A percentile compares a stretch with the other conserved stretches of the same genome.
Conservation (phyloP, 1,284 basidiomycete species). For the Sporisorium graminicola region DNA sequence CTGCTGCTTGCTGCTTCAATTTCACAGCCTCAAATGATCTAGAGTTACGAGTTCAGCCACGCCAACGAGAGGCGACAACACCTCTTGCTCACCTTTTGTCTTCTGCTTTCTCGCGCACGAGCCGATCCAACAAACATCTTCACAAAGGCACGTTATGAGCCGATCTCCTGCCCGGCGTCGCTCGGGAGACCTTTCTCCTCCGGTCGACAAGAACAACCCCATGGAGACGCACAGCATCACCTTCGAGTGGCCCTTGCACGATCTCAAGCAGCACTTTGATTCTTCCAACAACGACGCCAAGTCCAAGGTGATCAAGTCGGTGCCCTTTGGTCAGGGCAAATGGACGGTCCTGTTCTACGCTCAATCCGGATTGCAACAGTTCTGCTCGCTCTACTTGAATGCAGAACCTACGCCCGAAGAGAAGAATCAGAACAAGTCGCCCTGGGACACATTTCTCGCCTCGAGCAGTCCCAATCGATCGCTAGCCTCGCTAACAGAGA, state of each 20-base stretch:
- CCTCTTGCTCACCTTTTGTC: neutral
- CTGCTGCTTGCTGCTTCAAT: no score
- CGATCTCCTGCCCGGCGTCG: constrained; percentile 31
- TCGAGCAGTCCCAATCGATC: constrained; percentile 17
- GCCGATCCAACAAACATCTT: no score
- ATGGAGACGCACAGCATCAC: constrained; percentile 53
- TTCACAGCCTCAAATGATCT: no score
- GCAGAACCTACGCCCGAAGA: constrained; percentile 59
- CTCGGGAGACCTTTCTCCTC: constrained; percentile 26
- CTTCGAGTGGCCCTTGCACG: constrained; percentile 64
- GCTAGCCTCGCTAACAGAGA: constrained; percentile 17
- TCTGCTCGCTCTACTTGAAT: constrained; percentile 64
- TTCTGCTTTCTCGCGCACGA: no score
- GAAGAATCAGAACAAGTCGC: constrained; percentile 33
- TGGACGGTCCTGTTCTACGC: constrained; percentile 66
- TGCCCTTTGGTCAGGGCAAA: constrained; percentile 55
- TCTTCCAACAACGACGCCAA: constrained; percentile 68
- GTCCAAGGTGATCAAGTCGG: constrained; percentile 70
- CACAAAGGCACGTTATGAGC: constrained; percentile 18
- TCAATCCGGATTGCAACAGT: constrained; percentile 60
- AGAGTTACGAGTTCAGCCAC: no score
- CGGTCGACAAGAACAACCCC: constrained; percentile 39
- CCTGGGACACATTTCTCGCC: constrained; percentile 31
- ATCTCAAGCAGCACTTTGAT: constrained; percentile 69
- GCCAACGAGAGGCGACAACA: no score